Percentiles rank a stretch among this genome's conserved stretches.
Conservation (phyloP, 495 filamentous ascomycete species). For the Xylaria flabelliformis region DNA sequence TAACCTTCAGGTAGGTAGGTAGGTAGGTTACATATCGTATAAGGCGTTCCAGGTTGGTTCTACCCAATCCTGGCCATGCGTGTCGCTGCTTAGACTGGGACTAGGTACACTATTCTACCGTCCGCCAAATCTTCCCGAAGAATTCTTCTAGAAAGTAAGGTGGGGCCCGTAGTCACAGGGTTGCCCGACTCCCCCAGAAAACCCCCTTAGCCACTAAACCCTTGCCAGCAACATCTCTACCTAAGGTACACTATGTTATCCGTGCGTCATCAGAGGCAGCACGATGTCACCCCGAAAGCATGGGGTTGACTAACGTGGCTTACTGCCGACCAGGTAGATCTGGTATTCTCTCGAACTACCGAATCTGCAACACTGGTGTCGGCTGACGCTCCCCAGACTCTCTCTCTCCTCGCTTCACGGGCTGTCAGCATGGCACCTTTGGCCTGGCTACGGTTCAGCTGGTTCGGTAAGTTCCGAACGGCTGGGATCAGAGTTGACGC, state of each 20-base stretch:
- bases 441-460: slow-evolving; percentile 7
- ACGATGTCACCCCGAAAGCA: slow-evolving; percentile 19
- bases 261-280: background rate
- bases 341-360: slow-evolving; percentile 4
- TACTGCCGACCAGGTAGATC: background rate
- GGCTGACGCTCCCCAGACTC: slow-evolving; percentile 19
- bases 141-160: slow-evolving; percentile 20
- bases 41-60: background rate
- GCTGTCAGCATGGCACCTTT: slow-evolving; percentile 4
- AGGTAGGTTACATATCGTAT: background rate
- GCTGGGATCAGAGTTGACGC: slow-evolving; percentile 12
- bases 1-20: background rate
- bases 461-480: slow-evolving; percentile 18
- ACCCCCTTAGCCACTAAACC: background rate
- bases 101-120: too few species aligned
- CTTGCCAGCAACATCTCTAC: background rate
- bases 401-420: background rate
- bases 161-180: background rate
- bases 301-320: slow-evolving; percentile 11
- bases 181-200: background rate
- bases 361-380: background rate
- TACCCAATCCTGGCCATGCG: background rate
- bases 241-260: background rate
- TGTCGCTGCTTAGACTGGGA: background rate
- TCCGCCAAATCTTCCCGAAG: background rate